Conservation (phyloP, 225 moss, liverwort and hornwort species). For the Polytrichum formosum region DNA sequence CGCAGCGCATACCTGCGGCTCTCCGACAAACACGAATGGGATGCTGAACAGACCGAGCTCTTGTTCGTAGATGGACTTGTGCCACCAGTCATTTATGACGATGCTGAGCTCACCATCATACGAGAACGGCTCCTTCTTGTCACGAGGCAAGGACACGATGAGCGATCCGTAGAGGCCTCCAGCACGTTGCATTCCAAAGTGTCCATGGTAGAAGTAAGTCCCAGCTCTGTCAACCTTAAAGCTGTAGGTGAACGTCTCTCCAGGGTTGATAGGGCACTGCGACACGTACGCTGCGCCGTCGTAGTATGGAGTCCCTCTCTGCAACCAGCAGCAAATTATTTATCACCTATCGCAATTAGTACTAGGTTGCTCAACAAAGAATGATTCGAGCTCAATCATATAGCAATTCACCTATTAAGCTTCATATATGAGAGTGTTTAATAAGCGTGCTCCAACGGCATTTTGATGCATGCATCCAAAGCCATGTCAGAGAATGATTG, state of each 20-base stretch:
- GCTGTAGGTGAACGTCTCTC: slow-evolving; percentile 55
- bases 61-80: slow-evolving; percentile 59
- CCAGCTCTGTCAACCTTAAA: slow-evolving; percentile 44
- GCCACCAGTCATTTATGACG: slow-evolving; percentile 60
- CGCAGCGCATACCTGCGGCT: slow-evolving; percentile 36
- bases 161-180: slow-evolving; percentile 43
- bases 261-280: slow-evolving; percentile 55
- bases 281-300: slow-evolving; percentile 51
- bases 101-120: slow-evolving; percentile 37
- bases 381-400: too few relatives aligned
- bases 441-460: too few relatives aligned
- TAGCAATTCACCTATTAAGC: too few relatives aligned
- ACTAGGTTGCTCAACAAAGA: too few relatives aligned
- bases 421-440: too few relatives aligned
- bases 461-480: too few relatives aligned
- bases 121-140: slow-evolving; percentile 27
- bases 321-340: background rate
- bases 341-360: too few relatives aligned
- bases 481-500: too few relatives aligned
- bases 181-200: slow-evolving; percentile 39
- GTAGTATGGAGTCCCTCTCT: slow-evolving; percentile 3
- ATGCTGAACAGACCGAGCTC: slow-evolving; percentile 39
- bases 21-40: slow-evolving; percentile 52
- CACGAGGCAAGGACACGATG: slow-evolving; percentile 19
- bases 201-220: slow-evolving; percentile 52